A percentile compares a stretch with the other conserved stretches of the same genome.
Conservation (phyloP, 345 rosid species). For the Orychophragmus violaceus region DNA sequence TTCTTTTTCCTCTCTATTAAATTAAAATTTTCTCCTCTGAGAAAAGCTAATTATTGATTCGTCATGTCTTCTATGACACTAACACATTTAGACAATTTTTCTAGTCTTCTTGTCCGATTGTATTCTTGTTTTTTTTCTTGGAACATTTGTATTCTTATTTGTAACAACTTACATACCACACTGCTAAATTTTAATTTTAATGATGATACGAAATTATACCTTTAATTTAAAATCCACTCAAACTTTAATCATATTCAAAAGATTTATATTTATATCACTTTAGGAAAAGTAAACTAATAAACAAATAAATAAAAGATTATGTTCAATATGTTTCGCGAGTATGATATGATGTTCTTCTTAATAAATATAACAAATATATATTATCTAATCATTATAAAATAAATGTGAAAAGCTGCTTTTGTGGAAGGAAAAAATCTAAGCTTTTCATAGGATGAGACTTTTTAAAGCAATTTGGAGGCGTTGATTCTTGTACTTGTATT, state of each 20-base stretch:
- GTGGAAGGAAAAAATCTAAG: conserved; percentile 17
- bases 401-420: conserved; percentile 10
- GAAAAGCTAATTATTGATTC: conserved; percentile 5
- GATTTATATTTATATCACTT: too few species aligned
- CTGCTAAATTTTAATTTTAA: background rate
- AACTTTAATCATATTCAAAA: too few species aligned
- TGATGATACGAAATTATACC: background rate
- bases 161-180: background rate
- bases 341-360: background rate
- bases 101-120: background rate
- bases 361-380: background rate
- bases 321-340: background rate
- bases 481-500: conserved; percentile 1
- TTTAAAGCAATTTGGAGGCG: conserved; percentile 10
- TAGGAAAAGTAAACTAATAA: background rate
- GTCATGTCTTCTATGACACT: background rate
- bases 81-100: background rate
- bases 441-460: conserved; percentile 1
- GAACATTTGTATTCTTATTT: background rate
- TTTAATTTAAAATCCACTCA: background rate
- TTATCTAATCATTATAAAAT: background rate
- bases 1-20: background rate
- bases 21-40: background rate
- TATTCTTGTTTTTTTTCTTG: background rate
- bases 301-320: background rate